phyloP scores from a whole-genome alignment of 495 filamentous ascomycete species.

The Aspergillus taichungensis region DNA sequence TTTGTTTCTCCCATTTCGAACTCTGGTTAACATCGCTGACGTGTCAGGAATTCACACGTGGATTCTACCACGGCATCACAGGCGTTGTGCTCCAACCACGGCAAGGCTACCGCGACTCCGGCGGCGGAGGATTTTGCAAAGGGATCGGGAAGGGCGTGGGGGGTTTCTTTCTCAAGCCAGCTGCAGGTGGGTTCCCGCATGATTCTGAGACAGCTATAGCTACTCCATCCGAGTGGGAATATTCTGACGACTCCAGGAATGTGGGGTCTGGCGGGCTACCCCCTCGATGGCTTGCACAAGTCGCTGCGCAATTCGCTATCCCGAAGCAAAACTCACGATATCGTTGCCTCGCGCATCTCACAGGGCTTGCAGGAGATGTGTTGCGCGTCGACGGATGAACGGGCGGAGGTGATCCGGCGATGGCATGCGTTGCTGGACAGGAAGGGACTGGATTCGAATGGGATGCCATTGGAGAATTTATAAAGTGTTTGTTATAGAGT shows the following conservation, averaged over 20 bases:
- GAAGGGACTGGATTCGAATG: background rate
- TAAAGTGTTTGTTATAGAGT: no score
- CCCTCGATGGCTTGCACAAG: slow-evolving; percentile 67
- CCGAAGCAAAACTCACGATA: slow-evolving; percentile 57
- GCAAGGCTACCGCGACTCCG: slow-evolving; percentile 58
- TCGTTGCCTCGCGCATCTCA: slow-evolving; percentile 59
- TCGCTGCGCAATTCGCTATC: slow-evolving; percentile 58
- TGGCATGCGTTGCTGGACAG: slow-evolving; percentile 7
- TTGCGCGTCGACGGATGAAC: slow-evolving; percentile 7
- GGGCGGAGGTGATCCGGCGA: slow-evolving; percentile 10
- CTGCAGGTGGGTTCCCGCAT: slow-evolving; percentile 44
- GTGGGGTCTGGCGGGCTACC: slow-evolving; percentile 62
- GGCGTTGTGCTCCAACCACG: slow-evolving; percentile 64
- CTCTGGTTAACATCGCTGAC: background rate
- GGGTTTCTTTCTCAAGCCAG: slow-evolving; percentile 60
- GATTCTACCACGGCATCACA: slow-evolving; percentile 62
- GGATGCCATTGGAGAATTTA: no score
- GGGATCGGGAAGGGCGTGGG: slow-evolving; percentile 69
- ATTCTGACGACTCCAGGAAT: slow-evolving; percentile 31
- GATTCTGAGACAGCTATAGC: background rate
- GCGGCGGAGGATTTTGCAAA: slow-evolving; percentile 60
- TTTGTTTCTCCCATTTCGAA: background rate
- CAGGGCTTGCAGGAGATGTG: slow-evolving; percentile 59
- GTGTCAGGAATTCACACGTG: slow-evolving; percentile 51
- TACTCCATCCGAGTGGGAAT: background rate